Evolutionary conservation across 2,329 filamentous ascomycete genomes (phyloP).

Genomic region (Rugonectria rugulosa): DNA sequence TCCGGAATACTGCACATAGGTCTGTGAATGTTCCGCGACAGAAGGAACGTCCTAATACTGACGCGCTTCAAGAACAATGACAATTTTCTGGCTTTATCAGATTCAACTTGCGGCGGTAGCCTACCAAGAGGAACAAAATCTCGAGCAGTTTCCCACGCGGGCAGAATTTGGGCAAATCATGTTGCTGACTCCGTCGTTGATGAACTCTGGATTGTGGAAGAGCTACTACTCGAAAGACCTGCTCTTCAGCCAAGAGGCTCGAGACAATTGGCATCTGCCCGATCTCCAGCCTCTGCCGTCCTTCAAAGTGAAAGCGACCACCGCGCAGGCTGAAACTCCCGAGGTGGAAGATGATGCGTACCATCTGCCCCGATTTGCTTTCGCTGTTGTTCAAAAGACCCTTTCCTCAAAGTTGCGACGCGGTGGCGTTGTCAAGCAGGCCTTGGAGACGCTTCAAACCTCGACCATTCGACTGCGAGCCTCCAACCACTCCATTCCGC

Average conservation of each 20-base stretch:
- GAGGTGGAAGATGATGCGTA: constrained; percentile 19
- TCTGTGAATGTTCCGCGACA: constrained; percentile 17
- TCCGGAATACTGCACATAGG: constrained; percentile 46
- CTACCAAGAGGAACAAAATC: constrained; percentile 27
- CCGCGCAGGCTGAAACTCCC: neutral
- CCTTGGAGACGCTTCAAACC: constrained; percentile 32
- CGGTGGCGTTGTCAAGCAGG: constrained; percentile 39
- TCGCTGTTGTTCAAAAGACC: constrained; percentile 40
- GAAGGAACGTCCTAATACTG: neutral
- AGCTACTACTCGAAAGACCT: constrained; percentile 43
- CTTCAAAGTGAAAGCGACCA: neutral
- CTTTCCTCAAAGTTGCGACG: constrained; percentile 28
- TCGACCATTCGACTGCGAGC: constrained; percentile 36
- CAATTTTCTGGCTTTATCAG: constrained; percentile 46
- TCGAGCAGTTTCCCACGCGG: constrained; percentile 18
- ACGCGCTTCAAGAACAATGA: constrained; percentile 38
- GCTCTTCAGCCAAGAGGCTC: constrained; percentile 41
- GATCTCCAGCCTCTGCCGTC: constrained; percentile 41
- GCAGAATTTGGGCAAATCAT: constrained; percentile 37
- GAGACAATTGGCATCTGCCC: constrained; percentile 41
- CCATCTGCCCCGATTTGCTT: constrained; percentile 40
- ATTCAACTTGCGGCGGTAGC: constrained; percentile 41
- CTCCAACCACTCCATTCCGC: constrained; percentile 18
- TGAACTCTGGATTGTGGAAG: constrained; percentile 43
- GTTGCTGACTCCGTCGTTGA: constrained; percentile 35